Evolutionary conservation across 2,329 filamentous ascomycete genomes (phyloP).

Genomic region (Diaporthe vaccinii): DNA sequence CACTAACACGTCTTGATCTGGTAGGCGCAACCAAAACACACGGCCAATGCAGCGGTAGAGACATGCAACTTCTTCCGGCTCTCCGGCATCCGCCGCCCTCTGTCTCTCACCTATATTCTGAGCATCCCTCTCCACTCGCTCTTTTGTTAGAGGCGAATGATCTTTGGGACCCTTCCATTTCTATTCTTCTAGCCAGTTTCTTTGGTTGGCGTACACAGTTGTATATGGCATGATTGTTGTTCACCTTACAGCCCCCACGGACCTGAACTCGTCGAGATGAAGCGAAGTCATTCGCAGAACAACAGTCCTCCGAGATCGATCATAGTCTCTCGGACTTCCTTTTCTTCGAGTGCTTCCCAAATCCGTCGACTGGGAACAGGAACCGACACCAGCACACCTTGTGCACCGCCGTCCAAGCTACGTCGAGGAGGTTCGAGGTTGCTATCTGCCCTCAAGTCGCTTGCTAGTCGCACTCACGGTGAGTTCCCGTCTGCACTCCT

Average conservation of each 20-base stretch:
- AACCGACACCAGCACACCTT: slow-evolving; percentile 38
- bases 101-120: slow-evolving; percentile 40
- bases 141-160: slow-evolving; percentile 28
- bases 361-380: not conserved
- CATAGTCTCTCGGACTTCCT: slow-evolving; percentile 24
- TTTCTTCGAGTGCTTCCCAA: slow-evolving; percentile 18
- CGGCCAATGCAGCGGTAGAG: not conserved
- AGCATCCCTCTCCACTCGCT: slow-evolving; percentile 32
- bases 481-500: not conserved
- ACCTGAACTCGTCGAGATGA: slow-evolving; percentile 36
- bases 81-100: slow-evolving; percentile 29
- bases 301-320: slow-evolving; percentile 27
- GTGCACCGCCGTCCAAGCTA: slow-evolving; percentile 52
- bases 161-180: slow-evolving; percentile 16
- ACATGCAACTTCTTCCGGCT: not conserved
- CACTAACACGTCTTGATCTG: not conserved
- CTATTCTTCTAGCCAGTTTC: slow-evolving; percentile 19
- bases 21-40: slow-evolving; percentile 17
- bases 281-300: slow-evolving; percentile 37
- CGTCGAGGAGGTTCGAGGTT: slow-evolving; percentile 57
- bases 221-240: slow-evolving; percentile 5
- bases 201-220: slow-evolving; percentile 4
- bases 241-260: slow-evolving; percentile 5
- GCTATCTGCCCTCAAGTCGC: slow-evolving; percentile 54
- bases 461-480: slow-evolving; percentile 43